Evolutionary conservation across 176 grass and related monocot species (phyloP).

Genomic region (Phoenix roebelenii): DNA sequence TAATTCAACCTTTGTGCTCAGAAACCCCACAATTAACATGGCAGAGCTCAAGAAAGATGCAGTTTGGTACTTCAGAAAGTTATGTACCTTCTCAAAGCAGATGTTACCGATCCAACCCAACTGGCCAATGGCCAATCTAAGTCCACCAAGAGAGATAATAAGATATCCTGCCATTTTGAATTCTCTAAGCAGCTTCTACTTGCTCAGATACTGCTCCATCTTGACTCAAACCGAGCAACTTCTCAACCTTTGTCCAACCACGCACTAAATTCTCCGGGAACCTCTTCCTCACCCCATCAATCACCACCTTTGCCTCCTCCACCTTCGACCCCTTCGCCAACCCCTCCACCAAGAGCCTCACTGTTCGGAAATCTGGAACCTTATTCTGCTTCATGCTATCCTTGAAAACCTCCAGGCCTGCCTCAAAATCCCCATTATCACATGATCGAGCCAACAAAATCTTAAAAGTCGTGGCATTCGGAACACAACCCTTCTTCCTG

Average conservation of each 20-base stretch:
- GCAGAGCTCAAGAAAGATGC: no score
- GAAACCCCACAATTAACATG: no score
- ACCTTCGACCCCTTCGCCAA: conserved; percentile 31
- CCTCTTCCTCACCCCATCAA: conserved; percentile 21
- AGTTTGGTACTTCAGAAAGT: no score
- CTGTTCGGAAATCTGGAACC: conserved; percentile 7
- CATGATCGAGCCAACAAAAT: conserved; percentile 33
- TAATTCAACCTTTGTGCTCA: no score
- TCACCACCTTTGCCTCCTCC: conserved; percentile 34
- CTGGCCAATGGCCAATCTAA: no score
- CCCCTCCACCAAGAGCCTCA: conserved; percentile 1
- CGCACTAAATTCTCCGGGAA: conserved; percentile 29
- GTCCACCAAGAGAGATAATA: no score
- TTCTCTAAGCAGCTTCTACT: neutral
- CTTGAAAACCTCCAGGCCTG: neutral
- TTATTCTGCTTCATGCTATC: conserved; percentile 11
- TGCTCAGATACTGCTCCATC: conserved; percentile 8
- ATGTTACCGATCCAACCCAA: no score
- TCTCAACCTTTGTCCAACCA: conserved; percentile 53
- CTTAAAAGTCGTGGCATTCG: conserved; percentile 38
- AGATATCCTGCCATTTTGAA: no score
- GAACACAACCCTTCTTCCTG: conserved; percentile 29
- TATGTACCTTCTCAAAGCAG: no score
- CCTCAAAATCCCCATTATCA: neutral
- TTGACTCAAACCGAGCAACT: conserved; percentile 38